Percentiles rank a stretch among this genome's conserved stretches.
Evolutionary conservation across 768 basidiomycete species (phyloP).

Genomic region (Phaeotremella fagi): DNA sequence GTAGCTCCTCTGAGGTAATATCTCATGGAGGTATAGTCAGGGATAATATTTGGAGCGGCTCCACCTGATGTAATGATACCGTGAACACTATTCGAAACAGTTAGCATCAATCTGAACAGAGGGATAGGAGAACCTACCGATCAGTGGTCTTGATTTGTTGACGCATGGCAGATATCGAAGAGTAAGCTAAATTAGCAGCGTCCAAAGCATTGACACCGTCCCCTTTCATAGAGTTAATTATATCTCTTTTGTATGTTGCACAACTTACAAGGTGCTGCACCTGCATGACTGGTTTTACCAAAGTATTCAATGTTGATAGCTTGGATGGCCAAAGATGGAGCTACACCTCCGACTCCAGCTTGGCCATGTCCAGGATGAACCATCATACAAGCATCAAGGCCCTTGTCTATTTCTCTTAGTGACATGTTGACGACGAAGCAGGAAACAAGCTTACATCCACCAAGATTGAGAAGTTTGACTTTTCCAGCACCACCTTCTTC

Average conservation of each 20-base stretch:
- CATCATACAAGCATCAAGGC: slow-evolving; percentile 35
- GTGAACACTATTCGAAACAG: slow-evolving; percentile 52
- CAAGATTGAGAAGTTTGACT: slow-evolving; percentile 21
- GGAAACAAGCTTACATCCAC: slow-evolving; percentile 15
- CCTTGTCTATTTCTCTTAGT: slow-evolving; percentile 7
- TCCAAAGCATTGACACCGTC: slow-evolving; percentile 51
- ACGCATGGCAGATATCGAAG: slow-evolving; percentile 68
- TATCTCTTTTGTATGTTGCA: not conserved
- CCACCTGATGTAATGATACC: slow-evolving; percentile 68
- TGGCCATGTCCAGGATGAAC: slow-evolving; percentile 13
- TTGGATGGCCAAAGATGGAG: slow-evolving; percentile 10
- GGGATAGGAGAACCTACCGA: slow-evolving; percentile 47
- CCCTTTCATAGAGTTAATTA: not conserved
- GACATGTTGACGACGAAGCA: not conserved
- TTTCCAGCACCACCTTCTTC: slow-evolving; percentile 41
- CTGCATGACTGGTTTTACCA: slow-evolving; percentile 31
- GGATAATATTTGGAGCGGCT: slow-evolving; percentile 66
- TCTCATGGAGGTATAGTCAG: slow-evolving; percentile 67
- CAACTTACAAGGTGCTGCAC: slow-evolving; percentile 11
- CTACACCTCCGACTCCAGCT: slow-evolving; percentile 2
- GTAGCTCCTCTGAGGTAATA: slow-evolving; percentile 72
- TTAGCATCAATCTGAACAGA: not conserved
- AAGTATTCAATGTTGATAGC: slow-evolving; percentile 16
- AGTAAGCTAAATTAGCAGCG: slow-evolving; percentile 80
- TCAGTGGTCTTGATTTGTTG: slow-evolving; percentile 82